Conservation (phyloP, 306 rosid genomes). For the Pyrus pyrifolia region DNA sequence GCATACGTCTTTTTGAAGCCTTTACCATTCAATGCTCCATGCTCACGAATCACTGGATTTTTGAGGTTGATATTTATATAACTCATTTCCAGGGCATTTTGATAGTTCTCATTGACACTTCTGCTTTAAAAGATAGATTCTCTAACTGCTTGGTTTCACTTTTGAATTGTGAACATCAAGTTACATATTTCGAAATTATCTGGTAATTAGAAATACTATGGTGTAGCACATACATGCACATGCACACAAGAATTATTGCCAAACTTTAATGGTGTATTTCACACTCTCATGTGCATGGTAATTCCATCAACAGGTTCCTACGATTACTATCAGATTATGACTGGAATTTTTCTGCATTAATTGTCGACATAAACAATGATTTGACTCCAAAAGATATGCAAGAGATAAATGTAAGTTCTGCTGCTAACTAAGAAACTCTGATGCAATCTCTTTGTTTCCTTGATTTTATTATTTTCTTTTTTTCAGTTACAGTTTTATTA, state of each 20-base stretch:
- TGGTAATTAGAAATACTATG: not conserved
- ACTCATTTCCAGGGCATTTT: not conserved
- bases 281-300: not conserved
- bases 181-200: not conserved
- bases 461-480: not conserved
- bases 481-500: not conserved
- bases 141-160: not conserved
- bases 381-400: constrained; percentile 46
- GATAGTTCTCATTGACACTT: not conserved
- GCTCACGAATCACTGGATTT: constrained; percentile 83
- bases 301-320: constrained; percentile 58
- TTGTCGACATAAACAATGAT: constrained; percentile 79
- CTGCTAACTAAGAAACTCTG: constrained; percentile 1
- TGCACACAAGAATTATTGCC: not conserved
- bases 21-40: constrained; percentile 69
- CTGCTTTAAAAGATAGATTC: not conserved
- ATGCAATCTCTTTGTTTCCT: constrained; percentile 2
- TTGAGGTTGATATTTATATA: constrained; percentile 51
- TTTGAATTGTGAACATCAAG: not conserved
- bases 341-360: constrained; percentile 72
- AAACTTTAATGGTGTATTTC: not conserved
- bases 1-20: constrained; percentile 77
- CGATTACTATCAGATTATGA: constrained; percentile 67
- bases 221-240: not conserved
- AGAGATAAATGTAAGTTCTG: constrained; percentile 67